Percentiles rank a stretch among this genome's conserved stretches.
These are phyloP conservation scores for Lithospermum erythrorhizon DNA, from an alignment of 257 asterid genomes.

Conservation along the genomic window DNA sequence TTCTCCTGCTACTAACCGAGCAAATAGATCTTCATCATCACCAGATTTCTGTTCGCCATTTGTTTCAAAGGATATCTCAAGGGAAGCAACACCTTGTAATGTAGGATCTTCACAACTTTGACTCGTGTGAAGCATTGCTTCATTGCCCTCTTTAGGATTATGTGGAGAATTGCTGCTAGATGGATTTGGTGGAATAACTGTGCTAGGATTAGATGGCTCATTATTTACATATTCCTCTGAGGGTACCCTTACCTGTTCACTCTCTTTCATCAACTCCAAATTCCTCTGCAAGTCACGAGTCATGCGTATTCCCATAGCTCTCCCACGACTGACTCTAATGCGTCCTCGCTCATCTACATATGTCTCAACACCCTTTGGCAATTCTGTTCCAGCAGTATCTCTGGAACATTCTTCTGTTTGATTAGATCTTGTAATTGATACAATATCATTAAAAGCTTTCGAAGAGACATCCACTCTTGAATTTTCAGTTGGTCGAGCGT, in stretches of 20 bases:
- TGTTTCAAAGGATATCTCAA: slow-evolving; percentile 79
- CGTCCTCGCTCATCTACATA: slow-evolving; percentile 88
- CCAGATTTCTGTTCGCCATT: slow-evolving; percentile 21
- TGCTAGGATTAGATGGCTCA: slow-evolving; percentile 10
- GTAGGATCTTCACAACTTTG: slow-evolving; percentile 18
- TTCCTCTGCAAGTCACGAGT: slow-evolving; percentile 94
- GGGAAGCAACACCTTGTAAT: slow-evolving; percentile 32
- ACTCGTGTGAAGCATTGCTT: slow-evolving; percentile 14
- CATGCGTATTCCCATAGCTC: slow-evolving; percentile 95
- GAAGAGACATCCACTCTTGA: slow-evolving; percentile 22
- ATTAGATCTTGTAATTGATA: slow-evolving; percentile 21
- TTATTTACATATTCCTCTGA: slow-evolving; percentile 11
- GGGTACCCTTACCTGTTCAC: slow-evolving; percentile 40
- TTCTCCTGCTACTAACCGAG: slow-evolving; percentile 61
- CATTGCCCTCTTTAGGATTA: slow-evolving; percentile 21
- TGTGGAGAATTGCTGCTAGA: slow-evolving; percentile 17
- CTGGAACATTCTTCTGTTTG: slow-evolving; percentile 27
- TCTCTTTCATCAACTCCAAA: slow-evolving; percentile 83
- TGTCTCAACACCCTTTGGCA: slow-evolving; percentile 66
- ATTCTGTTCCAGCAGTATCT: slow-evolving; percentile 35
- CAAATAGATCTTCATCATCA: slow-evolving; percentile 59
- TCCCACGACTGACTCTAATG: slow-evolving; percentile 63
- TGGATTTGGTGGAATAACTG: neutral
- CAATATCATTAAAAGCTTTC: slow-evolving; percentile 17
- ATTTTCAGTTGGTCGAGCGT: slow-evolving; percentile 29